Conservation (phyloP, 306 rosid genomes). For the Boehmeria nivea region DNA sequence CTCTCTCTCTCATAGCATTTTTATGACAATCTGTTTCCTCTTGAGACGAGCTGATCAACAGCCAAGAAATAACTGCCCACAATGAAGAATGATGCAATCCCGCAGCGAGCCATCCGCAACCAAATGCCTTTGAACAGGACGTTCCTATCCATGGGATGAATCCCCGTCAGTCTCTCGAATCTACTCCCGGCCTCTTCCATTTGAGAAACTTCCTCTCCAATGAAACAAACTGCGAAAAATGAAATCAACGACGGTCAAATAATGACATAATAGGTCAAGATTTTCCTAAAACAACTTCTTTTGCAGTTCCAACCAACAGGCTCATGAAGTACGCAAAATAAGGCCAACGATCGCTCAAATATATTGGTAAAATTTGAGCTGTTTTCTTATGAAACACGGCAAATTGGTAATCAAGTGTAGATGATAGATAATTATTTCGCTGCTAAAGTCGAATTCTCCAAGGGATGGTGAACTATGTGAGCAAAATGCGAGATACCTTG, state of each 20-base stretch:
- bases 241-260: not conserved
- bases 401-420: too few relatives aligned
- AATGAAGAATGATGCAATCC: slow-evolving; percentile 57
- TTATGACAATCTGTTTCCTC: slow-evolving; percentile 10
- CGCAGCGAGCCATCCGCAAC: slow-evolving; percentile 71
- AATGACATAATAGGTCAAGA: not conserved
- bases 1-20: not conserved
- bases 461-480: not conserved
- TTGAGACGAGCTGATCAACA: slow-evolving; percentile 46
- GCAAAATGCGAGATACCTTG: slow-evolving; percentile 42
- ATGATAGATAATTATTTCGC: too few relatives aligned
- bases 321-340: too few relatives aligned
- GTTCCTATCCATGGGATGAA: slow-evolving; percentile 75
- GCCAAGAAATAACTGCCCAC: slow-evolving; percentile 65
- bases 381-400: too few relatives aligned
- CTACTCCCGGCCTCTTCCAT: slow-evolving; percentile 62
- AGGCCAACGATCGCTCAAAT: too few relatives aligned
- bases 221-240: slow-evolving; percentile 47
- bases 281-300: not conserved
- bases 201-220: slow-evolving; percentile 72
- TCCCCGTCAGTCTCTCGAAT: slow-evolving; percentile 65
- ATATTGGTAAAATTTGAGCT: too few relatives aligned
- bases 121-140: slow-evolving; percentile 60
- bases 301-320: slow-evolving; percentile 1
- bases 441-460: too few relatives aligned